Evolutionary conservation across 2,329 filamentous ascomycete species (phyloP), one percentile per base, ranked within the genome.

Genomic region (Diaporthe capsici): DNA sequence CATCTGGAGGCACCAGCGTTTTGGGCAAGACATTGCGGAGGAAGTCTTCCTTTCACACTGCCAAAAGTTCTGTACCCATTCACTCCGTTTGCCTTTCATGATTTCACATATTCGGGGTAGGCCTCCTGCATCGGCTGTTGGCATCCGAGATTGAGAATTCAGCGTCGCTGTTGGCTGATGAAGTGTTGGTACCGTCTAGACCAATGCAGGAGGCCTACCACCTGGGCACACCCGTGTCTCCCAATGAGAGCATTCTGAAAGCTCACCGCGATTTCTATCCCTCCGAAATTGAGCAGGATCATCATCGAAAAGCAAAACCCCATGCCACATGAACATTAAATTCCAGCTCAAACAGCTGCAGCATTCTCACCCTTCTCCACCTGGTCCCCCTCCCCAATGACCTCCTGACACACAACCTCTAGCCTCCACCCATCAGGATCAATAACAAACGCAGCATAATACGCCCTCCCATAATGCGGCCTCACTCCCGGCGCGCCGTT

Each of bases 391-490:
- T n/a, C 25, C 7, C 28, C 42, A 4, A 20, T 3, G 25, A 15
- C 65, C 25, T 61, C 63, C 76, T 79, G 79, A 58, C 80, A 84
- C 57, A 84, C 65, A 55, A 68, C 47, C 47, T 68, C 65, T 34
- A 68, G 7, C n/a, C 65, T 68, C 65, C 65, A 82, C 1, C 83
- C 82, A 78, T 83, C 82, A 3, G 79, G 79, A 77, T 83, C 82
- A 3, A 82, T 77, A 4, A 84, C 79, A 78, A 82, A 84, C 8
- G 83, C 82, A 20, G 82, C 82, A 76, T 81, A 84, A 37, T 84
- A 84, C 5, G 71, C 42, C n/a, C 71, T 73, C n/a, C 83, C 82
- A 72, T 83, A 84, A 10, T 80, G 76, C 72, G 78, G 63, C 63
- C 83, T 79, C 60, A 83, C 51, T 0, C 82, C 82, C 1, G 82